Evolutionary conservation across 139 green algal genomes (phyloP).

Genomic region (Asterochloris sp.): DNA sequence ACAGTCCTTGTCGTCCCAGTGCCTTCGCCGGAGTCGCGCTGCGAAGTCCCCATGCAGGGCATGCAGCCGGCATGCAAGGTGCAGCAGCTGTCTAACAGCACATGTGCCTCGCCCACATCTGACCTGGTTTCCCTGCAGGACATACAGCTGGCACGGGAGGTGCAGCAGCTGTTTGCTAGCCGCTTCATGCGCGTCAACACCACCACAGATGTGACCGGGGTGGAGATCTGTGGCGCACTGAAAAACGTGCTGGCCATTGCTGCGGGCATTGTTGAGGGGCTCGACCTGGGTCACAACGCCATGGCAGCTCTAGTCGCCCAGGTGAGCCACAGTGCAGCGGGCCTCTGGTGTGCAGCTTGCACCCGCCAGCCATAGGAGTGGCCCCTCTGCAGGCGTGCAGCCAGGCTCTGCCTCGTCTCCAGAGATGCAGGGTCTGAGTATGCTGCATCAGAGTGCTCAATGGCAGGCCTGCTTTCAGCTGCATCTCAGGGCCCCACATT

Average conservation of each 20-base stretch:
- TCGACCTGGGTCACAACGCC: constrained; percentile 95
- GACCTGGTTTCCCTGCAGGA: constrained; percentile 38
- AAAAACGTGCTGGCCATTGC: constrained; percentile 99
- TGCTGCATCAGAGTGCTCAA: no score
- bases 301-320: constrained; percentile 88
- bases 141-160: constrained; percentile 33
- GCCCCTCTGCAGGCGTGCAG: neutral
- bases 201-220: constrained; percentile 88
- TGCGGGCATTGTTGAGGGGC: constrained; percentile 94
- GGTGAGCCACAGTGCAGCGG: neutral
- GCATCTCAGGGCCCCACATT: neutral
- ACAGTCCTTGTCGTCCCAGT: no score
- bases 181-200: constrained; percentile 92
- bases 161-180: constrained; percentile 87
- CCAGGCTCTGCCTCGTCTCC: no score
- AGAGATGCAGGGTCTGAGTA: no score
- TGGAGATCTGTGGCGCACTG: constrained; percentile 96
- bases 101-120: no score
- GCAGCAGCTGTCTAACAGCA: no score
- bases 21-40: no score
- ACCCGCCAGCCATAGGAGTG: neutral
- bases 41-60: no score
- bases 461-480: neutral
- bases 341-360: neutral
- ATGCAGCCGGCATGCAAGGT: no score